These are phyloP conservation scores for Leishmania tarentolae DNA, from an alignment of 208 protist genomes.

Conservation along the genomic window DNA sequence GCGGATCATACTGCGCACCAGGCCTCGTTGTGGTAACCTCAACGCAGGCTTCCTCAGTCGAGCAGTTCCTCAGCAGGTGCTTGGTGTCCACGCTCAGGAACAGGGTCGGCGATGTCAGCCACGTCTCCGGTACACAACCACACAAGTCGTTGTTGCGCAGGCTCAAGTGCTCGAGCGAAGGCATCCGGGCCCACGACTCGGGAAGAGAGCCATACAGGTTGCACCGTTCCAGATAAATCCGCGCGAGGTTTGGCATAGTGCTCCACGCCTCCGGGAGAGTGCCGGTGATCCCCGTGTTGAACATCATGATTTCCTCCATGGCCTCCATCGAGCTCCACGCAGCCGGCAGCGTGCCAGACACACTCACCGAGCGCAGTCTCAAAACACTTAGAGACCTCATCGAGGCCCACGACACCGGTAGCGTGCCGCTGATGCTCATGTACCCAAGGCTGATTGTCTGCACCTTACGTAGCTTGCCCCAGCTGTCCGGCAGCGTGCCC, in stretches of 20 bases:
- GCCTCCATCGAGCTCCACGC: too few species aligned
- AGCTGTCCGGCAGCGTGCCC: too few species aligned
- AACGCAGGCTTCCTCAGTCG: background rate
- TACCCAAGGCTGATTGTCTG: too few species aligned
- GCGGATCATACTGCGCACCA: background rate
- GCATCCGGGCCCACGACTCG: background rate
- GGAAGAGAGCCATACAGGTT: constrained; percentile 4
- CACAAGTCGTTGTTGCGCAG: background rate
- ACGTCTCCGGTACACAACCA: background rate
- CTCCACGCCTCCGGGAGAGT: too few species aligned
- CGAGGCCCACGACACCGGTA: background rate
- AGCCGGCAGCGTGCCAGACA: too few species aligned
- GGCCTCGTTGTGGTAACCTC: background rate
- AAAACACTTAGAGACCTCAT: background rate
- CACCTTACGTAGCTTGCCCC: too few species aligned
- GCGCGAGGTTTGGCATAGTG: too few species aligned
- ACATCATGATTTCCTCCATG: too few species aligned
- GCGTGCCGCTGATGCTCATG: too few species aligned
- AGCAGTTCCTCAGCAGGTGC: background rate
- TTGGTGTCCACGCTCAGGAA: background rate
- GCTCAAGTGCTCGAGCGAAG: background rate
- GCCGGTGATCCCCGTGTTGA: too few species aligned
- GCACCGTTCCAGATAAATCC: too few species aligned
- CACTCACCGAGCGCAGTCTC: background rate
- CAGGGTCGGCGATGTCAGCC: background rate